Evolutionary conservation across 345 rosid species (phyloP).

Genomic region (Populus tremula): DNA sequence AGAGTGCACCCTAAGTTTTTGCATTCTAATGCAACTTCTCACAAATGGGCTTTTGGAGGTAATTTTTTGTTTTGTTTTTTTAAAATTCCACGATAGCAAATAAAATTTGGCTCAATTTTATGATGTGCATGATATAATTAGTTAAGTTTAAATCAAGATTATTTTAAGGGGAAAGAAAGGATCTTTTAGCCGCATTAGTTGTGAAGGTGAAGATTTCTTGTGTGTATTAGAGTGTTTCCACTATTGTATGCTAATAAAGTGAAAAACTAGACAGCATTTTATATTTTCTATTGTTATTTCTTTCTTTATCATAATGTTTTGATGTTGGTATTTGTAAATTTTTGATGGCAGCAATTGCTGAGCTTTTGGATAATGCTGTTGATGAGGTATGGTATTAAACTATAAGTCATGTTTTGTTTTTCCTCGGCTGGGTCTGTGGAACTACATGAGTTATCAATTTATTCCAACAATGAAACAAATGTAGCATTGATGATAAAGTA

Average conservation of each 20-base stretch:
- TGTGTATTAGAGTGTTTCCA: background rate
- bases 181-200: background rate
- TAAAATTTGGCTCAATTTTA: background rate
- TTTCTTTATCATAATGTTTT: background rate
- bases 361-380: constrained; percentile 91
- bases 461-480: background rate
- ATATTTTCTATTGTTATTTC: background rate
- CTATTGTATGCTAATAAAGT: background rate
- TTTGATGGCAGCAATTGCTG: constrained; percentile 80
- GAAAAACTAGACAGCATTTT: background rate
- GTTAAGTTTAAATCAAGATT: background rate
- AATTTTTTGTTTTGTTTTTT: constrained; percentile 6
- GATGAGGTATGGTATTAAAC: constrained; percentile 60
- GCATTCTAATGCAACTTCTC: constrained; percentile 98
- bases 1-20: constrained; percentile 94
- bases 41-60: constrained; percentile 99
- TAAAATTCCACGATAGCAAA: background rate
- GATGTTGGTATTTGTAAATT: background rate
- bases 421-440: background rate
- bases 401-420: background rate
- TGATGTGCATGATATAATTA: background rate
- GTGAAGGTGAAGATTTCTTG: background rate
- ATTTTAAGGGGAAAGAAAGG: background rate
- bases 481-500: background rate
- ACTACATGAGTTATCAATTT: background rate